Conservation (phyloP, 2,329 filamentous ascomycete genomes). For the Mycosphaerella arachidis region DNA sequence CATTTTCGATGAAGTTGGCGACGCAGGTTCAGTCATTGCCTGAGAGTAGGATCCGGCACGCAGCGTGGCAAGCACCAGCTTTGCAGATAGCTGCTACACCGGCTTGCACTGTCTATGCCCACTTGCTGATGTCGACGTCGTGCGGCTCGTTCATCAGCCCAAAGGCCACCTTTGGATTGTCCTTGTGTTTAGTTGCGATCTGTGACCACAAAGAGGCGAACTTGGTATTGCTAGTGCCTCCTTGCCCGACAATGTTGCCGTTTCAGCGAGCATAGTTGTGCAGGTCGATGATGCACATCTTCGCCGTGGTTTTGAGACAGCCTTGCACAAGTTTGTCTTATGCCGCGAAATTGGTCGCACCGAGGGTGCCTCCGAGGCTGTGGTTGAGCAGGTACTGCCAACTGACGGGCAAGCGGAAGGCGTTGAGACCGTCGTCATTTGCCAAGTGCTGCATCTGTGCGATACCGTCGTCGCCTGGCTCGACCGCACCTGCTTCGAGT, state of each 20-base stretch:
- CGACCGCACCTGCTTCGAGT: constrained; percentile 19
- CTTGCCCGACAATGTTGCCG: constrained; percentile 60
- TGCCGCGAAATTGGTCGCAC: constrained; percentile 22
- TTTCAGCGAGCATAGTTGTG: constrained; percentile 44
- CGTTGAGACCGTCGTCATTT: constrained; percentile 51
- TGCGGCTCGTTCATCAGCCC: constrained; percentile 65
- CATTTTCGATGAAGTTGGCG: constrained; percentile 24
- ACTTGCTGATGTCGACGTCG: constrained; percentile 47
- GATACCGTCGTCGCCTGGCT: constrained; percentile 32
- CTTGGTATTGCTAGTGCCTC: constrained; percentile 56
- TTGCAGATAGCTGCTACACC: constrained; percentile 62
- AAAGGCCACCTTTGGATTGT: constrained; percentile 54
- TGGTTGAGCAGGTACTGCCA: constrained; percentile 28
- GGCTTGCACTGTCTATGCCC: constrained; percentile 58
- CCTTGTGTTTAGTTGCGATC: constrained; percentile 54
- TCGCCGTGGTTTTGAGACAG: constrained; percentile 35
- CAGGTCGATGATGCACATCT: constrained; percentile 31
- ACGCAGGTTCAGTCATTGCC: constrained; percentile 50
- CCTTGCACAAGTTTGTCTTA: constrained; percentile 31
- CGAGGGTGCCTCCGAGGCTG: constrained; percentile 27
- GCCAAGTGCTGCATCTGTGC: constrained; percentile 56
- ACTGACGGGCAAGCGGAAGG: constrained; percentile 53
- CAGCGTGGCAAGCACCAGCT: constrained; percentile 52
- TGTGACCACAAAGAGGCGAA: constrained; percentile 56
- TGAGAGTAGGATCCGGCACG: constrained; percentile 60